Evolutionary conservation across 2,329 filamentous ascomycete species (phyloP).

Genomic region (Epichloe typhina): DNA sequence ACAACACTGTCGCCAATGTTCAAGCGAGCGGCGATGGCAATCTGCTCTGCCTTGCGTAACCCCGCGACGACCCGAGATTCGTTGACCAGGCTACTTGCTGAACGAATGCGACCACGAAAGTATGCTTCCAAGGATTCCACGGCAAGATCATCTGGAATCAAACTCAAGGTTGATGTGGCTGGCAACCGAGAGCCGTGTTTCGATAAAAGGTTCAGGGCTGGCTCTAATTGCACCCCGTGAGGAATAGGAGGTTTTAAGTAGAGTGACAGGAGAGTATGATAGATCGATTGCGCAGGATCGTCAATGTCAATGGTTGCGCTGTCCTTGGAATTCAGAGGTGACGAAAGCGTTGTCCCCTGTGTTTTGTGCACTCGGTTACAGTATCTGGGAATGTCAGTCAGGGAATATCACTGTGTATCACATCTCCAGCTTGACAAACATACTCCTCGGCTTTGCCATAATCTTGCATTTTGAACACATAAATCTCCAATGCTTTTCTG

Average conservation of each 20-base stretch:
- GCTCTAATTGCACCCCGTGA: constrained; percentile 57
- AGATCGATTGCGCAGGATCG: constrained; percentile 62
- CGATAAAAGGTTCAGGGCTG: constrained; percentile 77
- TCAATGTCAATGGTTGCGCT: constrained; percentile 24
- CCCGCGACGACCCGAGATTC: constrained; percentile 66
- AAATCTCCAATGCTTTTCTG: constrained; percentile 91
- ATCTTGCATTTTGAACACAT: constrained; percentile 85
- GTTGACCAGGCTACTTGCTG: constrained; percentile 70
- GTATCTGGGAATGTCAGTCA: constrained; percentile 42
- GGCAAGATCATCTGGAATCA: constrained; percentile 72
- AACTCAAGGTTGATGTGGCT: constrained; percentile 67
- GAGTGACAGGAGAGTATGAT: constrained; percentile 78
- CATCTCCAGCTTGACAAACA: constrained; percentile 17
- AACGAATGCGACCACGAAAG: constrained; percentile 80
- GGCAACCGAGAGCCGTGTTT: constrained; percentile 87
- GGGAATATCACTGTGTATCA: neutral
- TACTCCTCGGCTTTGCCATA: constrained; percentile 88
- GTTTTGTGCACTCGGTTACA: constrained; percentile 74
- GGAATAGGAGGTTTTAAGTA: constrained; percentile 73
- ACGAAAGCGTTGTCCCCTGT: constrained; percentile 30
- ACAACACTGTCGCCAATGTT: constrained; percentile 56
- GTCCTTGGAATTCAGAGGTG: constrained; percentile 20
- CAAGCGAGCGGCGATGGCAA: constrained; percentile 61
- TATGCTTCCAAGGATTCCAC: constrained; percentile 75
- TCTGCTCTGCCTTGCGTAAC: constrained; percentile 64